Percentiles rank a stretch among this genome's conserved stretches.
Conservation (phyloP, 2,329 filamentous ascomycete species). For the Penicillium hordei region DNA sequence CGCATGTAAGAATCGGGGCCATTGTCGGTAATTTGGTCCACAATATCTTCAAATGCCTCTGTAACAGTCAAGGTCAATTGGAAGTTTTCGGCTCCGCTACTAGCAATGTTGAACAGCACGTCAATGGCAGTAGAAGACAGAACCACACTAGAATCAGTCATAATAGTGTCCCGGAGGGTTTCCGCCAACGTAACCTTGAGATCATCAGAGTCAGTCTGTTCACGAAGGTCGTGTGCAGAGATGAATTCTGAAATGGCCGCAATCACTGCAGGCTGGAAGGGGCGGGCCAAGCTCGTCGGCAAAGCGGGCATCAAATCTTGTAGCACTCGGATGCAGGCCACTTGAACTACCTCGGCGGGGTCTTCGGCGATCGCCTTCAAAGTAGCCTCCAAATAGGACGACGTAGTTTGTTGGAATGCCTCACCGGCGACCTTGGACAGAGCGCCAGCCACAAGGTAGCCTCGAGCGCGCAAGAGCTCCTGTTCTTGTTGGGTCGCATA, state of each 20-base stretch:
- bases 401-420: conserved; percentile 46
- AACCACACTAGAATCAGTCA: conserved; percentile 72
- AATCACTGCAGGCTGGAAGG: conserved; percentile 62
- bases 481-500: conserved; percentile 70
- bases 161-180: conserved; percentile 77
- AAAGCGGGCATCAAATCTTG: conserved; percentile 65
- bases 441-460: conserved; percentile 80
- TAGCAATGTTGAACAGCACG: conserved; percentile 83
- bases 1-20: conserved; percentile 69
- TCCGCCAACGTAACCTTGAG: conserved; percentile 87
- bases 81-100: conserved; percentile 84
- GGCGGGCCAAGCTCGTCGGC: conserved; percentile 51
- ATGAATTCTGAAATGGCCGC: conserved; percentile 69
- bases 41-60: conserved; percentile 89
- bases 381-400: conserved; percentile 54
- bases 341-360: conserved; percentile 82
- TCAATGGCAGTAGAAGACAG: conserved; percentile 71
- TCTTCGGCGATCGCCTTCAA: conserved; percentile 75
- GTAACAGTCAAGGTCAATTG: conserved; percentile 84
- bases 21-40: conserved; percentile 63
- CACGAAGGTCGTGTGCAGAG: conserved; percentile 73
- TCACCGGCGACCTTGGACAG: conserved; percentile 68
- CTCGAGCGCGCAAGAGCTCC: conserved; percentile 78
- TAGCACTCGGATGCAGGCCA: conserved; percentile 83
- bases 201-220: conserved; percentile 86